These are phyloP conservation scores for Dryas alaskensis DNA, from an alignment of 306 rosid genomes.

Conservation along the genomic window DNA sequence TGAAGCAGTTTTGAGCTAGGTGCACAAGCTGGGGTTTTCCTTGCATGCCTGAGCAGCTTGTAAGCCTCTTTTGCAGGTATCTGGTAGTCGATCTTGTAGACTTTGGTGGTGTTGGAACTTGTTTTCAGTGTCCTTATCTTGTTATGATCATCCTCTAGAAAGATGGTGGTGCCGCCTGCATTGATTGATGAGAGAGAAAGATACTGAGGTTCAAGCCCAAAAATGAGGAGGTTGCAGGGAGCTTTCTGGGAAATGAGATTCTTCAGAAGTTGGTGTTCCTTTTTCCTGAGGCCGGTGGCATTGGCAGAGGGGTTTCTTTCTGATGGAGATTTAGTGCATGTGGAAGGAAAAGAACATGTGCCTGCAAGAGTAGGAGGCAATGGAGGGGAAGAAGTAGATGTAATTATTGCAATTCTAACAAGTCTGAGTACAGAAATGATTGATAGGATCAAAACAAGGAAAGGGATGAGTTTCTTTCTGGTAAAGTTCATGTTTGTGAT, in stretches of 20 bases:
- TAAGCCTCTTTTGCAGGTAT: constrained; percentile 66
- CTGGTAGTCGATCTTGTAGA: constrained; percentile 51
- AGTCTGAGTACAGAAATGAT: constrained; percentile 57
- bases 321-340: constrained; percentile 25
- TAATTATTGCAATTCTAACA: constrained; percentile 49
- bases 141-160: constrained; percentile 59
- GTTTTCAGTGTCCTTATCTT: constrained; percentile 35
- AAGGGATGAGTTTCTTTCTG: constrained; percentile 60
- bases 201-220: constrained; percentile 68
- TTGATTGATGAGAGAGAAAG: constrained; percentile 65
- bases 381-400: constrained; percentile 41
- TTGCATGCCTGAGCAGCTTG: constrained; percentile 65
- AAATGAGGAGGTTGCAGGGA: constrained; percentile 88
- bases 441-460: constrained; percentile 62
- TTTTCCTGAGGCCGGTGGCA: constrained; percentile 37
- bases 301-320: constrained; percentile 26
- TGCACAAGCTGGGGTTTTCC: constrained; percentile 50
- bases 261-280: constrained; percentile 61
- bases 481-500: constrained; percentile 52
- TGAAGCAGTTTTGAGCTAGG: constrained; percentile 45
- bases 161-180: constrained; percentile 63
- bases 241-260: constrained; percentile 54
- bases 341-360: constrained; percentile 22
- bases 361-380: constrained; percentile 33
- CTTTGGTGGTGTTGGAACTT: constrained; percentile 47